Evolutionary conservation across 495 filamentous ascomycete species (phyloP).

Genomic region (Cercophora samala): DNA sequence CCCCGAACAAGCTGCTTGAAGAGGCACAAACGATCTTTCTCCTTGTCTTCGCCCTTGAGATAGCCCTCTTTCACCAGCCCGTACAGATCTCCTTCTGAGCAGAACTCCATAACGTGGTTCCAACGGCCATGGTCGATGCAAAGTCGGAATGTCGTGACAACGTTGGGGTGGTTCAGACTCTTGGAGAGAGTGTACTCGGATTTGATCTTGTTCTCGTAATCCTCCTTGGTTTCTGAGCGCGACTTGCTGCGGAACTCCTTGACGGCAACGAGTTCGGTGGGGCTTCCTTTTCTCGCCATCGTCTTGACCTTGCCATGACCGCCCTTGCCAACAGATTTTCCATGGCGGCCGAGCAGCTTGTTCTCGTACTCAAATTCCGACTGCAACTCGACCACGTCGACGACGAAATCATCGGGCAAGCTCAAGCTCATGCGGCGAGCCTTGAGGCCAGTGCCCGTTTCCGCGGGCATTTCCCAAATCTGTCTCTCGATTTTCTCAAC

Average conservation of each 20-base stretch:
- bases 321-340: constrained; percentile 66
- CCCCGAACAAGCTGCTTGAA: constrained; percentile 78
- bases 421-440: constrained; percentile 60
- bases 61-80: constrained; percentile 61
- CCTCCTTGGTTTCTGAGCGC: constrained; percentile 56
- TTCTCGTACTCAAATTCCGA: constrained; percentile 59
- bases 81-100: constrained; percentile 68
- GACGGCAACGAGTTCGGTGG: constrained; percentile 63
- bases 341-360: constrained; percentile 55
- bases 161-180: constrained; percentile 73
- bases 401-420: constrained; percentile 61
- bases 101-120: constrained; percentile 87
- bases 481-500: constrained; percentile 33
- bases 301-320: constrained; percentile 69
- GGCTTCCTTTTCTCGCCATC: constrained; percentile 56
- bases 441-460: constrained; percentile 62
- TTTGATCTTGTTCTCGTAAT: constrained; percentile 76
- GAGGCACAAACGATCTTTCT: constrained; percentile 67
- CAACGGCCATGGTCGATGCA: constrained; percentile 64
- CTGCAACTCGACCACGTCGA: constrained; percentile 59
- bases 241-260: constrained; percentile 72
- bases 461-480: constrained; percentile 54
- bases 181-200: constrained; percentile 76
- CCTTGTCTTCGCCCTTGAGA: constrained; percentile 56
- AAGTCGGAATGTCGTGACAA: constrained; percentile 67